Percentiles rank a stretch among this genome's conserved stretches.
Conservation (phyloP, 768 basidiomycete genomes). For the Collybiopsis luxurians region DNA sequence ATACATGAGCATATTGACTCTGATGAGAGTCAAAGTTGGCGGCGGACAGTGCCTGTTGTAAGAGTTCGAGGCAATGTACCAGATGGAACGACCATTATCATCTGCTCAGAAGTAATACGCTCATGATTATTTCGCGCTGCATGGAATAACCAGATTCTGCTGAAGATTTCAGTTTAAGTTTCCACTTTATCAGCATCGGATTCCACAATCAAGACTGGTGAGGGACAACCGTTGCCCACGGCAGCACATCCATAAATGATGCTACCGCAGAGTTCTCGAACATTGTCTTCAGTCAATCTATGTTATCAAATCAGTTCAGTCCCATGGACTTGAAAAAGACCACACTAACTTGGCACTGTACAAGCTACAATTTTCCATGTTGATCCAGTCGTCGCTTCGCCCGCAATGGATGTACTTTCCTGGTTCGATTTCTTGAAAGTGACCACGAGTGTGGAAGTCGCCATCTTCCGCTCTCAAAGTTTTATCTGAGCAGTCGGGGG, state of each 20-base stretch:
- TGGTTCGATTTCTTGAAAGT: conserved; percentile 16
- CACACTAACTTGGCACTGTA: background rate
- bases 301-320: no score
- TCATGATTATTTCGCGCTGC: background rate
- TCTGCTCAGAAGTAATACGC: background rate
- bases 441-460: conserved; percentile 16
- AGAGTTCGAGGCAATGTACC: background rate
- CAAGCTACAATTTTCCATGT: conserved; percentile 13
- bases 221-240: conserved; percentile 29
- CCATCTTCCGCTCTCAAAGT: conserved; percentile 12
- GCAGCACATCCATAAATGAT: conserved; percentile 27
- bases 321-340: no score
- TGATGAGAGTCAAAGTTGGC: no score
- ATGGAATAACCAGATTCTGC: background rate
- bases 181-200: background rate
- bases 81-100: background rate
- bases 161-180: background rate
- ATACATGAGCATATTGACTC: no score
- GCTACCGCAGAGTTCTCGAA: conserved; percentile 22
- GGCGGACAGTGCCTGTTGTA: background rate
- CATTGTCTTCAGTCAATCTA: conserved; percentile 32
- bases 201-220: background rate
- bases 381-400: conserved; percentile 20
- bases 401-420: conserved; percentile 17
- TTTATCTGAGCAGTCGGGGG: conserved; percentile 15